A percentile compares a stretch with the other conserved stretches of the same genome.
These are phyloP conservation scores for Prunus mume DNA, from an alignment of 306 rosid genomes.

Conservation along the genomic window DNA sequence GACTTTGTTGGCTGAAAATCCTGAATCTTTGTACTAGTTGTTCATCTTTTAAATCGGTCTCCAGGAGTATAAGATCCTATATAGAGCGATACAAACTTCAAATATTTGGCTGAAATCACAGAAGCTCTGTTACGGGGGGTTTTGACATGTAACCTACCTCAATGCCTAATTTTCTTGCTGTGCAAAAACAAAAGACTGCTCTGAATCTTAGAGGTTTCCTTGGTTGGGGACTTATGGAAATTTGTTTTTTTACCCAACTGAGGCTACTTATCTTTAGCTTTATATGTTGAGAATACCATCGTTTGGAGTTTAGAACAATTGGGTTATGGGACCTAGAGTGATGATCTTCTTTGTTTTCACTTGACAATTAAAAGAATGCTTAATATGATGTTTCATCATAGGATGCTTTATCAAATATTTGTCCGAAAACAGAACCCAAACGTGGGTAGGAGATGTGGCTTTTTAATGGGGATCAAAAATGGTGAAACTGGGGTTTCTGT, in stretches of 20 bases:
- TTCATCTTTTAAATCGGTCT: slow-evolving; percentile 19
- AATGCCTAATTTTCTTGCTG: background rate
- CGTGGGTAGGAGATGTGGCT: too few species aligned
- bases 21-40: slow-evolving; percentile 1
- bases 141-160: background rate
- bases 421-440: background rate
- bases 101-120: background rate
- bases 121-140: background rate
- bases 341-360: background rate
- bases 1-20: background rate
- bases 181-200: background rate
- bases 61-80: background rate
- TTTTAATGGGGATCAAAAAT: too few species aligned
- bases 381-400: background rate
- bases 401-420: background rate
- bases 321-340: background rate
- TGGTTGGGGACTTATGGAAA: background rate
- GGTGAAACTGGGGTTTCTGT: too few species aligned
- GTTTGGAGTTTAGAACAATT: slow-evolving; percentile 5
- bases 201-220: background rate
- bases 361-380: background rate
- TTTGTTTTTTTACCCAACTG: background rate
- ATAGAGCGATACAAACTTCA: background rate
- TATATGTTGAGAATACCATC: background rate
- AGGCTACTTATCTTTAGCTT: background rate